phyloP scores from a whole-genome alignment of 148 eudicot genomes.

The Rhododendron mucronatum region DNA sequence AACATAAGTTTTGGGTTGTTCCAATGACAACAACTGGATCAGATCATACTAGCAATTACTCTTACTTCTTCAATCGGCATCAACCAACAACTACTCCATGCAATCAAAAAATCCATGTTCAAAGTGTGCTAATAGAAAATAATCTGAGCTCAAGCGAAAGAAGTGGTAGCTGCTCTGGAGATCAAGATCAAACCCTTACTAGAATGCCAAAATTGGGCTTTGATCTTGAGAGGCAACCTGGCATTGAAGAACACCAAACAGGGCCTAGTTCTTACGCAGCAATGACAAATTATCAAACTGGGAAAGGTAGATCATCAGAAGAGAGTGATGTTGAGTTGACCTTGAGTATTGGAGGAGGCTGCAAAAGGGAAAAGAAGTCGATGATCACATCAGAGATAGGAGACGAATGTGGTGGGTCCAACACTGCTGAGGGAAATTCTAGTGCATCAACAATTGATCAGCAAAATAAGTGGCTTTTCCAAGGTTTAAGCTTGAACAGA shows the following conservation, averaged over 20 bases:
- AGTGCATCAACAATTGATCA: neutral
- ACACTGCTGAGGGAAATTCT: neutral
- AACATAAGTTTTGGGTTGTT: neutral
- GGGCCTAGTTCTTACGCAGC: neutral
- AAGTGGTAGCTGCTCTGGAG: neutral
- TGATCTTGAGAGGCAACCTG: neutral
- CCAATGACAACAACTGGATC: neutral
- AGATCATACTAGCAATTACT: constrained; percentile 2
- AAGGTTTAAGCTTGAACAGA: neutral
- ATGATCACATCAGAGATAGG: neutral
- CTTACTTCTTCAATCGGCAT: neutral
- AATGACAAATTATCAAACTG: neutral
- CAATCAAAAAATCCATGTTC: neutral
- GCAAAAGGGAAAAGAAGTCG: neutral
- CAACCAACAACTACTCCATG: neutral
- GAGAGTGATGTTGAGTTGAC: neutral
- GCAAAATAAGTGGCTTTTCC: neutral
- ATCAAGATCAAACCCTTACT: neutral
- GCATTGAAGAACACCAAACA: neutral
- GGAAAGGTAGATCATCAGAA: neutral
- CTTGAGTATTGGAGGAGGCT: neutral
- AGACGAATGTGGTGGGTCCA: neutral
- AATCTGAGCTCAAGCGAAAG: neutral
- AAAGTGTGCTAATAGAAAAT: neutral
- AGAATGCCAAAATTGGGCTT: neutral